phyloP scores from a whole-genome alignment of 495 filamentous ascomycete genomes.

The Bacidia gigantensis region DNA sequence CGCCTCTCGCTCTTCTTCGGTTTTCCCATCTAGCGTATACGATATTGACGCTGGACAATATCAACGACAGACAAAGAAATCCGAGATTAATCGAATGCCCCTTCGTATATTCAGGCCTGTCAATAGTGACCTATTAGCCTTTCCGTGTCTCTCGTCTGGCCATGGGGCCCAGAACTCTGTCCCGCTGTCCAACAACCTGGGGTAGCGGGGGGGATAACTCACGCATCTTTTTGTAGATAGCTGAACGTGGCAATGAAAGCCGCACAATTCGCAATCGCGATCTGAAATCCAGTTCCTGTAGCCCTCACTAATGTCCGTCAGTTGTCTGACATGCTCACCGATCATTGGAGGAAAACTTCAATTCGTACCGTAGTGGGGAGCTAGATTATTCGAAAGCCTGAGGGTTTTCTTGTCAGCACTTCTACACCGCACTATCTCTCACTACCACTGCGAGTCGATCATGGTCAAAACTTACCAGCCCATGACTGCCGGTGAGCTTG shows the following conservation, averaged over 20 bases:
- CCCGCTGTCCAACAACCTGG: not conserved
- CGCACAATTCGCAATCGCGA: constrained; percentile 34
- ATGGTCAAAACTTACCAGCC: constrained; percentile 9
- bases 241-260: constrained; percentile 40
- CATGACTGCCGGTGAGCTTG: constrained; percentile 14
- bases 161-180: not conserved
- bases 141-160: not conserved
- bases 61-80: constrained; percentile 26
- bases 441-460: not conserved
- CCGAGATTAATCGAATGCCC: constrained; percentile 37
- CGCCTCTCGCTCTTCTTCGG: constrained; percentile 26
- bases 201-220: constrained; percentile 13
- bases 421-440: not conserved
- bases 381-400: constrained; percentile 17
- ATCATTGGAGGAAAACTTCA: not conserved
- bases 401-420: not conserved
- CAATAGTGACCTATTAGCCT: constrained; percentile 1
- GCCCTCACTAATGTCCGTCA: constrained; percentile 23
- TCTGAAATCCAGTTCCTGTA: constrained; percentile 32
- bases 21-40: constrained; percentile 35
- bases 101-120: constrained; percentile 28
- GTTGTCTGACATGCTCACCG: not conserved
- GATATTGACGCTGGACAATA: constrained; percentile 25
- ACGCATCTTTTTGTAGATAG: constrained; percentile 33
- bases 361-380: constrained; percentile 28